Conservation (phyloP, 1,139 yeast species). For the Zygoascus hellenicus region DNA sequence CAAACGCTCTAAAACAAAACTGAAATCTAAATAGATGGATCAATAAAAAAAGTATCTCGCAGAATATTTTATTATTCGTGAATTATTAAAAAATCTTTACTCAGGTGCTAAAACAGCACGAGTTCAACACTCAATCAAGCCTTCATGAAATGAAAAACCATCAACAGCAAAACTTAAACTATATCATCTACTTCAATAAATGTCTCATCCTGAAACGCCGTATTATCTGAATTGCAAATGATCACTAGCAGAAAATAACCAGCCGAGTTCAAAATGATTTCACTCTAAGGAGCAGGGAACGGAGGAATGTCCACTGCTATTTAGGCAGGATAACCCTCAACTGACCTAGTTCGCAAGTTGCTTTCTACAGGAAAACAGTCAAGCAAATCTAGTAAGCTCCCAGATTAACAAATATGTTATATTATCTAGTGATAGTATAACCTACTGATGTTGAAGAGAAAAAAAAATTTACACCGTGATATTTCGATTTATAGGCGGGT, state of each 20-base stretch:
- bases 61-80: no score
- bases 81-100: no score
- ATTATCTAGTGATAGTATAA: conserved; percentile 29
- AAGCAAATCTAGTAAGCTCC: conserved; percentile 24
- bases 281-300: conserved; percentile 30
- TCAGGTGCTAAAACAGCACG: no score
- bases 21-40: no score
- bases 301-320: conserved; percentile 30
- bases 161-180: no score
- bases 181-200: conserved; percentile 24
- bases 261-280: conserved; percentile 26
- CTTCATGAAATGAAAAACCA: no score
- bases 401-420: conserved; percentile 22
- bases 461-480: conserved; percentile 12
- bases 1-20: no score
- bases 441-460: conserved; percentile 29
- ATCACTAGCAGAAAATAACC: conserved; percentile 18
- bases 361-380: conserved; percentile 23
- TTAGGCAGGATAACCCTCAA: conserved; percentile 29
- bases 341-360: conserved; percentile 22
- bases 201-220: conserved; percentile 16
- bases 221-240: conserved; percentile 18
- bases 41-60: conserved; percentile 7
- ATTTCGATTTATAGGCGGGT: not conserved
- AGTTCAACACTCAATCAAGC: no score